Evolutionary conservation across 495 filamentous ascomycete species (phyloP), one percentile per base, ranked within the genome.

Genomic region (Hypoxylon subgilvum): DNA sequence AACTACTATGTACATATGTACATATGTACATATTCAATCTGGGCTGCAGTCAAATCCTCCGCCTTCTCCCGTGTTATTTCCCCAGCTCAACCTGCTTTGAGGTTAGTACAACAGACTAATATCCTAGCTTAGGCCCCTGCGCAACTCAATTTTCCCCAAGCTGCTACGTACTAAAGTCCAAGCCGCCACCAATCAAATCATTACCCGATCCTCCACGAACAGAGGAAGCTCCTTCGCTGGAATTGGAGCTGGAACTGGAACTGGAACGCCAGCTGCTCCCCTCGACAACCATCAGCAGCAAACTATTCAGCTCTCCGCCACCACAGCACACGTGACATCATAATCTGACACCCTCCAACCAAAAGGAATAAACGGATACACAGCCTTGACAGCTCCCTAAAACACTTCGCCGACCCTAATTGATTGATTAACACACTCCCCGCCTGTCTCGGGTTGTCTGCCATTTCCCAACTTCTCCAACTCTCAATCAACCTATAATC

Each of bases 301-400:
- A 4, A 27, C 23, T 8, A 25, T 18, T 1, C 21, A 57, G 44
- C 53, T 57, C 31, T 34, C 46, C 46, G 39, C 19, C 25, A 39
- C 34, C 21, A 28, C 40, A 46, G 5, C 18, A 39, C 14, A 23
- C 30, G 45, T 58, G 54, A 58, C 46, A 58, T 58, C 54, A 58
- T 50, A 9, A 21, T 19, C 36, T 17, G 25, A 17, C 38, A 18
- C 10, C 27, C 25, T 18, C 16, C 13, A 13, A 22, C 17, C 42
- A 32, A 23, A 4, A 4, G 13, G 27, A 5, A 7, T n/a, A 45
- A 14, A 16, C 19, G 4, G 38, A 38, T 38, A 16, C 16, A 38
- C 34, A 38, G 34, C 9, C 23, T 27, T 8, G 8, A 27, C 13
- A 21, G n/a, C n/a, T n/a, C n/a, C 36, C 36, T 52, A 52, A 42